Base-by-base conservation (phyloP, 371 early-diverging fungal genomes). In the Mortierella sp. region DNA sequence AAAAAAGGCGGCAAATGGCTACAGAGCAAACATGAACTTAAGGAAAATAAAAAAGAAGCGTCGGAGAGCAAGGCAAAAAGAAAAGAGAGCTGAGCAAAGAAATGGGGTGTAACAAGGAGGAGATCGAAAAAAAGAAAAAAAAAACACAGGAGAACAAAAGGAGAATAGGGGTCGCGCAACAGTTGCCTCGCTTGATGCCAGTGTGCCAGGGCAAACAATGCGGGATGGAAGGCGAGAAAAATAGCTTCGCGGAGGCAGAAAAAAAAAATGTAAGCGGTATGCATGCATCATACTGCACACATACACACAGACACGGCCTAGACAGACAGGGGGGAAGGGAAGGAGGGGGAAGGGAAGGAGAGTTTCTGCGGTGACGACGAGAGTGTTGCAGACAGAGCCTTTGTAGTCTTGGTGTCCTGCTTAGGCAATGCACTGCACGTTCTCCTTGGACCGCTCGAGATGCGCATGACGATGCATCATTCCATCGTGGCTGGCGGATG, bases 391-490 rank as follows among this genome's bases (percentile, higher is more conserved):
- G 16, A n/a, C 21, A n/a, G 50, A 16, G 50, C 16, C 21, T 50
- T 50, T 21, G n/a, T n/a, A n/a, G n/a, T 50, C 50, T 50, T 21
- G n/a, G 50, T 2, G 46, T 46, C 16, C 46, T n/a, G 44, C 29
- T 66, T 58, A 66, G 12, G 76, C 76, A 7, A 57, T 45, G 55
- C 76, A 76, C 43, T 67, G 68, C 26, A 74, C 68, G 29, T 68
- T 68, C n/a, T 63, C 64, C 48, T 64, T 75, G 53, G 64, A 29
- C 48, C 53, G 70, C 55, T 70, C 64, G 47, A 70, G 59, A 16
- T 72, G 68, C 26, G 66, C 57, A 45, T 75, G 71, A 57, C 63
- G 62, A 52, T 75, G 68, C 75, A 75, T 70, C 69, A 74, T 64
- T 44, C 69, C 74, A 23, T 69, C 65, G 25, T 69, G 48, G 26